phyloP scores from a whole-genome alignment of 1,284 basidiomycete genomes.

The Coniophora puteana region DNA sequence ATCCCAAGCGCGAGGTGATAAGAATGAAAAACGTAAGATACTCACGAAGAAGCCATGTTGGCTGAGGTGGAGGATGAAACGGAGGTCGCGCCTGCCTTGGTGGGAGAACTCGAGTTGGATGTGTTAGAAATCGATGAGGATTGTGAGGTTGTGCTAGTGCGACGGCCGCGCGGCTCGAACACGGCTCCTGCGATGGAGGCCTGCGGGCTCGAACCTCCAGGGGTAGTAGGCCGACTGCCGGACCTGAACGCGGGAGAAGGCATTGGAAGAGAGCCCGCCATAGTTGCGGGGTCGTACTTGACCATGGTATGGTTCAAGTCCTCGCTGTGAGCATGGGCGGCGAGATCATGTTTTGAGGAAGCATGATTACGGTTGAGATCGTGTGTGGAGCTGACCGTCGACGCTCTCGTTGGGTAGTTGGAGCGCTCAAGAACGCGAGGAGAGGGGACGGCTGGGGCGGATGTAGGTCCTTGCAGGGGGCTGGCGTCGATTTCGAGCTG shows the following conservation, averaged over 20 bases:
- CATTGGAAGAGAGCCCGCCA: conserved; percentile 32
- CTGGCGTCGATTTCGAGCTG: conserved; percentile 9
- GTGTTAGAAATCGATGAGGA: conserved; percentile 46
- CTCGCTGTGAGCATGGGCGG: conserved; percentile 57
- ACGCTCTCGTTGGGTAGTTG: conserved; percentile 53
- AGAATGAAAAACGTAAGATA: conserved; percentile 18
- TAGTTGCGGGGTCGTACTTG: conserved; percentile 16
- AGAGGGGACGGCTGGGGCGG: conserved; percentile 30
- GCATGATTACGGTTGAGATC: conserved; percentile 50
- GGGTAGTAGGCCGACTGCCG: conserved; percentile 51
- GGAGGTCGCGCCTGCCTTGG: conserved; percentile 42
- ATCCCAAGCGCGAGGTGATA: conserved; percentile 22
- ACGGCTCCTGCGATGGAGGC: conserved; percentile 38
- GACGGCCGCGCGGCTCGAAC: conserved; percentile 44
- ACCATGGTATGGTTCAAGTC: conserved; percentile 58
- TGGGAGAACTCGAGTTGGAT: conserved; percentile 38
- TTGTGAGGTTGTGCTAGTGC: conserved; percentile 44
- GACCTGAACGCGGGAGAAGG: conserved; percentile 48
- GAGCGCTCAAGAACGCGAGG: conserved; percentile 46
- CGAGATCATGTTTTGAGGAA: conserved; percentile 30
- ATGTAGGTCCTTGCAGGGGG: conserved; percentile 21
- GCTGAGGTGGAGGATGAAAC: conserved; percentile 38
- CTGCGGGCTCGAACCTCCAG: conserved; percentile 46
- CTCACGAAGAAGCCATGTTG: conserved; percentile 43
- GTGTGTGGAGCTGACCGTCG: conserved; percentile 49